Conservation (phyloP, 352 stramenopile genomes). For the Sclerospora graminicola region DNA sequence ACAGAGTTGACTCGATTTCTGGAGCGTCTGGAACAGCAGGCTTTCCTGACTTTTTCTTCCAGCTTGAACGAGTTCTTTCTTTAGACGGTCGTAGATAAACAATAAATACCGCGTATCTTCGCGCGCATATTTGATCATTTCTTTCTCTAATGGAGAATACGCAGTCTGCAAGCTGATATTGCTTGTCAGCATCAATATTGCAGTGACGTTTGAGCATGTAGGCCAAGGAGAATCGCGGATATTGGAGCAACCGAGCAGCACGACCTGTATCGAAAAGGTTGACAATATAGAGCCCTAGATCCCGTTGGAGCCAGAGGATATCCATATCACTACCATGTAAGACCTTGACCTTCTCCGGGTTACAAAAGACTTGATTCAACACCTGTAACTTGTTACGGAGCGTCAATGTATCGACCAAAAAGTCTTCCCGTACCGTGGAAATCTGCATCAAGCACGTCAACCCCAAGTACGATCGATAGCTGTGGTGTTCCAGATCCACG, state of each 20-base stretch:
- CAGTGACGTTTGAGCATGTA: constrained; percentile 82
- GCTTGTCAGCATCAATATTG: constrained; percentile 90
- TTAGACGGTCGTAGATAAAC: constrained; percentile 92
- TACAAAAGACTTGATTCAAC: constrained; percentile 89
- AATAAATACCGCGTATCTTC: constrained; percentile 98
- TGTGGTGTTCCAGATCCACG: constrained; percentile 96
- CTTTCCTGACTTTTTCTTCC: constrained; percentile 43
- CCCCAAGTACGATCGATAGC: constrained; percentile 94
- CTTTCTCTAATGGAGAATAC: constrained; percentile 54
- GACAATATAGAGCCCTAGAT: constrained; percentile 97
- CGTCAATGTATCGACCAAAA: constrained; percentile 95
- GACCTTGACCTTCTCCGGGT: constrained; percentile 96
- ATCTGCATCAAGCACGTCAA: constrained; percentile 98
- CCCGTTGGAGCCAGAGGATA: constrained; percentile 97
- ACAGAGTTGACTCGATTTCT: constrained; percentile 67
- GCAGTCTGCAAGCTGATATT: constrained; percentile 98
- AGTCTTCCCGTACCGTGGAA: constrained; percentile 85
- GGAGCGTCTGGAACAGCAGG: constrained; percentile 55
- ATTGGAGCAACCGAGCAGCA: constrained; percentile 80
- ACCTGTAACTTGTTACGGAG: constrained; percentile 84
- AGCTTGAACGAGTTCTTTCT: constrained; percentile 62
- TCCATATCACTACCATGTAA: constrained; percentile 97
- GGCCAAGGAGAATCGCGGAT: constrained; percentile 76
- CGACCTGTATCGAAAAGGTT: constrained; percentile 97
- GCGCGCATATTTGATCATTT: constrained; percentile 92